Conservation (phyloP, 2,329 filamentous ascomycete species). For the Allantophomopsis cytisporea region DNA sequence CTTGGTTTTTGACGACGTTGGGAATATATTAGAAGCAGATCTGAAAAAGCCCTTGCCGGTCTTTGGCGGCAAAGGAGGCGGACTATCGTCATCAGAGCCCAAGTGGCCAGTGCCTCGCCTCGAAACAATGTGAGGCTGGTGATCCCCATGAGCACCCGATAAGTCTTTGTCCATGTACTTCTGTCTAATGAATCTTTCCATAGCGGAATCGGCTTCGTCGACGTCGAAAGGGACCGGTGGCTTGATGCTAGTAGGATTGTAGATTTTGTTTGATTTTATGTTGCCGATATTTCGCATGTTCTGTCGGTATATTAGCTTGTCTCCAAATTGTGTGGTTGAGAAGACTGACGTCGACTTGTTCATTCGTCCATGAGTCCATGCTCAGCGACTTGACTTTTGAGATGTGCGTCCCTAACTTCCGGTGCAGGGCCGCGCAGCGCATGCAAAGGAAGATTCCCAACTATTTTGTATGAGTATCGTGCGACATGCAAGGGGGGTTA, state of each 20-base stretch:
- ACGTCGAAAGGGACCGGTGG: constrained; percentile 78
- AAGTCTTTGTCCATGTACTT: constrained; percentile 61
- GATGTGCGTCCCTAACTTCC: constrained; percentile 93
- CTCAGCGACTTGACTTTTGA: constrained; percentile 98
- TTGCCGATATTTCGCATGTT: constrained; percentile 95
- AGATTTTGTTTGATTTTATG: constrained; percentile 68
- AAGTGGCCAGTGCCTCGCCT: constrained; percentile 30
- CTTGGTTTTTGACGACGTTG: constrained; percentile 33
- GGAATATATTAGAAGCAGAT: constrained; percentile 42
- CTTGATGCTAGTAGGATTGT: constrained; percentile 74
- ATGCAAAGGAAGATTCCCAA: constrained; percentile 94
- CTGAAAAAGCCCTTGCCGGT: constrained; percentile 46
- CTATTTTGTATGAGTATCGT: constrained; percentile 26
- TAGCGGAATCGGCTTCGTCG: constrained; percentile 84
- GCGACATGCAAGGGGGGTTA: background rate
- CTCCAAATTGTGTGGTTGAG: background rate
- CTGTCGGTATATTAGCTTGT: constrained; percentile 26
- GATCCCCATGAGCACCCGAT: background rate
- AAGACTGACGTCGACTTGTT: constrained; percentile 79
- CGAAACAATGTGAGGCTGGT: constrained; percentile 28
- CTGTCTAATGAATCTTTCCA: constrained; percentile 89
- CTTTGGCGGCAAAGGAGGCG: constrained; percentile 48
- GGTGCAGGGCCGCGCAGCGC: constrained; percentile 89
- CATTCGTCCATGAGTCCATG: constrained; percentile 94
- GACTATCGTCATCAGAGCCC: constrained; percentile 36